Conservation (phyloP, 768 basidiomycete genomes). For the Phallus indusiatus region DNA sequence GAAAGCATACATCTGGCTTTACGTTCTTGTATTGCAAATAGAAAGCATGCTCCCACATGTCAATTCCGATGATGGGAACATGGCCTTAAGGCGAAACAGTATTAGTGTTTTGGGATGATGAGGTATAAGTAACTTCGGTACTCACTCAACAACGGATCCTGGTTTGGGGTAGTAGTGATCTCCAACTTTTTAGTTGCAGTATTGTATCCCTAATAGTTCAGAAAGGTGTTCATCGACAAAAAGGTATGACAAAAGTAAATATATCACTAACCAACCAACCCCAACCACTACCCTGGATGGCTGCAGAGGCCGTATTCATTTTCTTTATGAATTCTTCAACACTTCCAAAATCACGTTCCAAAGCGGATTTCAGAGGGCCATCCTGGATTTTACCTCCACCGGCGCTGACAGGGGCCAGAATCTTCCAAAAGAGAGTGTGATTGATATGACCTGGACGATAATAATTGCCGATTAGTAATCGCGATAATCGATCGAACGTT, state of each 20-base stretch:
- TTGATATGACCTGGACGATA: conserved; percentile 62
- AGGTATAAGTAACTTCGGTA: neutral
- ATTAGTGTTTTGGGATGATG: neutral
- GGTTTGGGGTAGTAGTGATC: conserved; percentile 88
- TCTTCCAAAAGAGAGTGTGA: conserved; percentile 95
- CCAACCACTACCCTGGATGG: conserved; percentile 92
- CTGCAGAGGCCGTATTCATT: conserved; percentile 78
- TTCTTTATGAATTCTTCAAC: conserved; percentile 66
- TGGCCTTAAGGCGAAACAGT: conserved; percentile 23
- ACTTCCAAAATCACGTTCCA: conserved; percentile 54
- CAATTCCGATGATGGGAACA: conserved; percentile 81
- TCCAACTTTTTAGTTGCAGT: conserved; percentile 61
- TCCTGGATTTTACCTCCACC: conserved; percentile 42
- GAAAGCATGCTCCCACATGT: conserved; percentile 95
- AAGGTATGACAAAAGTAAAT: neutral
- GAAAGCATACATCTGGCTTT: conserved; percentile 68
- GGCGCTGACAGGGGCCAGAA: conserved; percentile 58
- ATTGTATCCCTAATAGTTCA: conserved; percentile 51
- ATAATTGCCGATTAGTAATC: neutral
- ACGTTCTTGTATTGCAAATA: conserved; percentile 96
- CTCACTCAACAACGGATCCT: conserved; percentile 72
- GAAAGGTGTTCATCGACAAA: neutral
- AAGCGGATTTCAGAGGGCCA: conserved; percentile 59
- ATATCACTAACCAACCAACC: conserved; percentile 80
- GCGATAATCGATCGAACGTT: neutral